A percentile compares a stretch with the other conserved stretches of the same genome.
phyloP scores from a whole-genome alignment of 148 eudicot species.

The Fagopyrum tataricum region DNA sequence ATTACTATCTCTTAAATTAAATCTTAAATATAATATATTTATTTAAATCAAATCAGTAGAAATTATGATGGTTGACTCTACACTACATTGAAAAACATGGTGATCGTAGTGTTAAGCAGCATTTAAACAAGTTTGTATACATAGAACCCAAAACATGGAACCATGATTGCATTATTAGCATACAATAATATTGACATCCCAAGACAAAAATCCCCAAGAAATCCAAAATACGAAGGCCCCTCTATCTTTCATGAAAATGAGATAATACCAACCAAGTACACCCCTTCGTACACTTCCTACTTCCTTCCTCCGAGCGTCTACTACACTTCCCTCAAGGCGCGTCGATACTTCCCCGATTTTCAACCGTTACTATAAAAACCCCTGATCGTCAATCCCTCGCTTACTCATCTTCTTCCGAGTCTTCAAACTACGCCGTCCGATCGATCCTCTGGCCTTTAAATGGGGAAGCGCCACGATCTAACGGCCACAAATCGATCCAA shows the following conservation, averaged over 20 bases:
- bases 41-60: too few species aligned
- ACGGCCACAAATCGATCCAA: slow-evolving; percentile 25
- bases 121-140: too few species aligned
- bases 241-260: too few species aligned
- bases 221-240: background rate
- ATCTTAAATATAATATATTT: too few species aligned
- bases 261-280: too few species aligned
- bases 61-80: too few species aligned
- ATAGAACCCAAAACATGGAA: background rate
- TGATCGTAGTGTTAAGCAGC: too few species aligned
- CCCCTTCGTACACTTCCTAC: slow-evolving; percentile 5
- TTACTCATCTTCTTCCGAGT: background rate
- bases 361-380: too few species aligned
- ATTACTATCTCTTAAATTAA: too few species aligned
- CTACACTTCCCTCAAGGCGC: background rate
- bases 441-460: background rate
- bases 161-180: background rate
- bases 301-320: background rate
- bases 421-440: background rate
- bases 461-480: background rate
- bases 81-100: too few species aligned
- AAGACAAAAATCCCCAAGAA: background rate
- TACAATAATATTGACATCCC: background rate
- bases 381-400: background rate
- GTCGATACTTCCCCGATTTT: too few species aligned